These are phyloP conservation scores for Chimonanthus praecox DNA, from an alignment of 164 flowering plant species.

Conservation along the genomic window DNA sequence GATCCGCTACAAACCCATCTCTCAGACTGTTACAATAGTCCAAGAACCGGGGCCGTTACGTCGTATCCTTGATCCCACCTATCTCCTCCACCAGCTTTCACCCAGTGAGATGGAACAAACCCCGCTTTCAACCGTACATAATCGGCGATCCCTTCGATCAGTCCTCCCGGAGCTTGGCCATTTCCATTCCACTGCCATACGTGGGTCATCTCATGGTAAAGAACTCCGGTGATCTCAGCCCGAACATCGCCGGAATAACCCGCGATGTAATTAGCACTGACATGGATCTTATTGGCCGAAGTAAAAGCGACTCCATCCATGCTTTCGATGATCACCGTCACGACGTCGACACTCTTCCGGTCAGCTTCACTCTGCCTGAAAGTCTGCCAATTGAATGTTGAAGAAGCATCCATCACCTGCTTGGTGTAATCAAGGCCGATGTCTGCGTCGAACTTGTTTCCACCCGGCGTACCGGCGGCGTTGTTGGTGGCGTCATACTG, in stretches of 20 bases:
- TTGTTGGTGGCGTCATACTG: constrained; percentile 36
- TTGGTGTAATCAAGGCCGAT: constrained; percentile 32
- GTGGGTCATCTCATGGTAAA: constrained; percentile 56
- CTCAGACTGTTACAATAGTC: no score
- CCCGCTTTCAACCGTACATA: constrained; percentile 54
- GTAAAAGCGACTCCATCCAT: constrained; percentile 49
- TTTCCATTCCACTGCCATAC: constrained; percentile 69
- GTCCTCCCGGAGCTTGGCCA: constrained; percentile 10
- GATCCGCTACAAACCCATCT: no score
- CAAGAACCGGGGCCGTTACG: no score
- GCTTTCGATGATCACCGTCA: constrained; percentile 32
- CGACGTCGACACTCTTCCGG: constrained; percentile 31
- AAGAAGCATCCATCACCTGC: constrained; percentile 32
- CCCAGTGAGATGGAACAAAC: constrained; percentile 47
- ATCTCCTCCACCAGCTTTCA: constrained; percentile 39
- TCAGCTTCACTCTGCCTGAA: constrained; percentile 39
- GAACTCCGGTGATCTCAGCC: constrained; percentile 44
- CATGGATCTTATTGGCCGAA: constrained; percentile 31
- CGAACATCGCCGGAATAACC: constrained; percentile 38
- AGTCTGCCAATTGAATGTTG: constrained; percentile 47
- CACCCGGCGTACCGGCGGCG: constrained; percentile 41
- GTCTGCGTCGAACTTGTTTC: constrained; percentile 28
- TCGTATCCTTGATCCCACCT: no score
- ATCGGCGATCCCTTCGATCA: constrained; percentile 68
- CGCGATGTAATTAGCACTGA: constrained; percentile 34